phyloP scores from a whole-genome alignment of 2,329 filamentous ascomycete genomes.

The Colletotrichum navitas region DNA sequence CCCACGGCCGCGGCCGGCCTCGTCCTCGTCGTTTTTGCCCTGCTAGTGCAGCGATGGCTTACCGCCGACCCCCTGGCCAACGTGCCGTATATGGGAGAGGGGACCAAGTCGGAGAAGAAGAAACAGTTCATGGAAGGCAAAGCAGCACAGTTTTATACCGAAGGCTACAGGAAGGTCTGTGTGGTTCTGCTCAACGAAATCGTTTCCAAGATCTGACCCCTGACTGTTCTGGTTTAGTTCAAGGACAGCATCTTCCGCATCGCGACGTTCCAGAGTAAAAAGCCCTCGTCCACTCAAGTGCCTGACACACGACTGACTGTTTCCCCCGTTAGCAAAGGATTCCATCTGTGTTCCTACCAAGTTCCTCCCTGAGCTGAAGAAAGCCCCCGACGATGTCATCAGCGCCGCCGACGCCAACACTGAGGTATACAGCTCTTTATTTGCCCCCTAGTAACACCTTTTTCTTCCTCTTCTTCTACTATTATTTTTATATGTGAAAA shows the following conservation, averaged over 20 bases:
- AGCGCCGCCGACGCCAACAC: slow-evolving; percentile 47
- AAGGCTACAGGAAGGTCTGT: slow-evolving; percentile 30
- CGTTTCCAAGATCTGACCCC: background rate
- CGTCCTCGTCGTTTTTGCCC: slow-evolving; percentile 18
- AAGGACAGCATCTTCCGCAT: slow-evolving; percentile 49
- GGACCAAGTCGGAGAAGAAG: slow-evolving; percentile 4
- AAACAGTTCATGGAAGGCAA: slow-evolving; percentile 18
- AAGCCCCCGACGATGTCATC: slow-evolving; percentile 49
- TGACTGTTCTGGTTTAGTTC: slow-evolving; percentile 46
- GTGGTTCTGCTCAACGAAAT: background rate
- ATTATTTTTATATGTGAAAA: background rate
- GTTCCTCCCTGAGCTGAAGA: slow-evolving; percentile 50
- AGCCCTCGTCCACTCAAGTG: no score
- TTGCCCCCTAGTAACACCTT: background rate
- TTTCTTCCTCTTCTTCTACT: background rate
- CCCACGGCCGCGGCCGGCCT: slow-evolving; percentile 27
- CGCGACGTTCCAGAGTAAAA: slow-evolving; percentile 45
- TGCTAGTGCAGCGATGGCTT: slow-evolving; percentile 32
- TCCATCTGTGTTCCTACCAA: slow-evolving; percentile 49
- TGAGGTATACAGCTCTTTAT: slow-evolving; percentile 39
- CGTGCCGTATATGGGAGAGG: slow-evolving; percentile 25
- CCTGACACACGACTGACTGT: background rate
- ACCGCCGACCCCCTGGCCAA: slow-evolving; percentile 30
- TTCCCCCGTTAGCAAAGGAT: slow-evolving; percentile 41
- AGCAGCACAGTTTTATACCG: slow-evolving; percentile 19